Evolutionary conservation across 2,329 filamentous ascomycete genomes (phyloP).

Genomic region (Apiospora marii): DNA sequence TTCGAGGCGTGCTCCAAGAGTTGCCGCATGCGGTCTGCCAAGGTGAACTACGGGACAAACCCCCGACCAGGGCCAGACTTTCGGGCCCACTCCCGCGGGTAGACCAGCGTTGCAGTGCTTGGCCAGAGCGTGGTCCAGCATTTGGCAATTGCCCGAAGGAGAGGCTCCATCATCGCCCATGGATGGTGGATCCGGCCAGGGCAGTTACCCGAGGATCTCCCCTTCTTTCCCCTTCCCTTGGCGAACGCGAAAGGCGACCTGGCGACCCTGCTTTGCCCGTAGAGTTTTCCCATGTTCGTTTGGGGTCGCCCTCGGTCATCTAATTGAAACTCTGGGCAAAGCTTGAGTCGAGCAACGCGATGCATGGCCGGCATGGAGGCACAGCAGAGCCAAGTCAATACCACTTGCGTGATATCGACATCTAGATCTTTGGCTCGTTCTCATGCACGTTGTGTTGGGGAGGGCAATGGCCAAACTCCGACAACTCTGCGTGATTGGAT

Average conservation of each 20-base stretch:
- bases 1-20: not conserved
- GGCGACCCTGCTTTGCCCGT: not conserved
- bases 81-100: not conserved
- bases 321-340: conserved; percentile 2
- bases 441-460: not conserved
- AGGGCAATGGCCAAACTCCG: not conserved
- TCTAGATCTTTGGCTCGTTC: not conserved
- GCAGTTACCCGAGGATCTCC: not conserved
- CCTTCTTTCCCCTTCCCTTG: not conserved
- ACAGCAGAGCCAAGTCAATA: not conserved
- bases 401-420: not conserved
- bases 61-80: not conserved
- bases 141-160: not conserved
- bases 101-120: not conserved
- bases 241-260: not conserved
- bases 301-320: not conserved
- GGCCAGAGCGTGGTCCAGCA: not conserved
- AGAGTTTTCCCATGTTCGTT: conserved; percentile 1
- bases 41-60: not conserved
- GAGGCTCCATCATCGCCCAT: not conserved
- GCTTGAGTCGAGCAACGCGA: not conserved
- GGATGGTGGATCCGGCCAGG: not conserved
- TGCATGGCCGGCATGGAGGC: not conserved
- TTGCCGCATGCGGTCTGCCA: not conserved
- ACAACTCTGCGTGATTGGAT: not conserved